Percentiles rank a stretch among this genome's conserved stretches.
These are phyloP conservation scores for Pseudoscleropodium purum DNA, from an alignment of 225 moss, liverwort and hornwort genomes.

Conservation along the genomic window DNA sequence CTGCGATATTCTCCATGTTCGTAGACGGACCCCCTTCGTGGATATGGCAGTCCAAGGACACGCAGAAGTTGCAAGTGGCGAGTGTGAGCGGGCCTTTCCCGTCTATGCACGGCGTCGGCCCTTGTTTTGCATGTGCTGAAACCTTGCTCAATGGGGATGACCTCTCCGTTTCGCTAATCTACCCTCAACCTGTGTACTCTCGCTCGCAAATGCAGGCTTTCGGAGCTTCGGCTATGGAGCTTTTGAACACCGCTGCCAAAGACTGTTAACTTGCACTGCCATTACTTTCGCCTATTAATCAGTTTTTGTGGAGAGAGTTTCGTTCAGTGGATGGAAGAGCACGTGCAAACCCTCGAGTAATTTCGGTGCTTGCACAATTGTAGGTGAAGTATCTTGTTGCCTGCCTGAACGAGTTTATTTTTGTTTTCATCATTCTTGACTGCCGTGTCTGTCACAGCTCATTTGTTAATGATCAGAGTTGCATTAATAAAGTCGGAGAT, in stretches of 20 bases:
- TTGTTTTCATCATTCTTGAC: background rate
- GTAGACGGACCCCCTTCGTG: slow-evolving; percentile 20
- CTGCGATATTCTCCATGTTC: slow-evolving; percentile 60
- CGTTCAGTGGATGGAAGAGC: background rate
- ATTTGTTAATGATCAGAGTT: background rate
- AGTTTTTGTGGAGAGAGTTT: background rate
- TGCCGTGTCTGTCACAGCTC: background rate
- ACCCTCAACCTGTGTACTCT: slow-evolving; percentile 49
- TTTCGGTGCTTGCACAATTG: background rate
- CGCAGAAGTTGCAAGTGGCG: slow-evolving; percentile 57
- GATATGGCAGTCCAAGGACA: slow-evolving; percentile 12
- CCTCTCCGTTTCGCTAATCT: slow-evolving; percentile 46
- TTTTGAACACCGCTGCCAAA: slow-evolving; percentile 11
- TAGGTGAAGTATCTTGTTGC: background rate
- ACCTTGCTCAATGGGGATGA: slow-evolving; percentile 52
- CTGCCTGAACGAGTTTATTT: background rate
- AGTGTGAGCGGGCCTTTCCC: slow-evolving; percentile 56
- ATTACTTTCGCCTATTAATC: background rate
- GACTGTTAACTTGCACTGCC: background rate
- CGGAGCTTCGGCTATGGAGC: slow-evolving; percentile 37
- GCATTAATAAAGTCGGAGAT: background rate
- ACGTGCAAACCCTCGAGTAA: background rate
- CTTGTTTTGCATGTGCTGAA: slow-evolving; percentile 59
- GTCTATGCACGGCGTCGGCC: slow-evolving; percentile 86
- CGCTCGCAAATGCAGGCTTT: slow-evolving; percentile 60